phyloP scores from a whole-genome alignment of 371 early-diverging fungal species.

The Umbelopsis sp. region DNA sequence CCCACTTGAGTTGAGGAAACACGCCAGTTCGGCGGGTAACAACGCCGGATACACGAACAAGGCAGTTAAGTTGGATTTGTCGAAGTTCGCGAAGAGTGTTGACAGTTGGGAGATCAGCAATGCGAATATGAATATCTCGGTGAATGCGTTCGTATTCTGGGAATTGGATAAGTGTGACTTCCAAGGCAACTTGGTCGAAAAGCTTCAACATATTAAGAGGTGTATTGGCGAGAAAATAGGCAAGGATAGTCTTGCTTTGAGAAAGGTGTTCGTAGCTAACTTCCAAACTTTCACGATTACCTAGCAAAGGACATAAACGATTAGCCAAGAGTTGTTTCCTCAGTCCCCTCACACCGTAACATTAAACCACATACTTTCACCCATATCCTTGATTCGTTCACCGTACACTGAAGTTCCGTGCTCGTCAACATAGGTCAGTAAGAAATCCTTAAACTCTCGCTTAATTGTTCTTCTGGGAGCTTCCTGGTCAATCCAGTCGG shows the following conservation, averaged over 20 bases:
- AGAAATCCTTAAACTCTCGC: constrained; percentile 86
- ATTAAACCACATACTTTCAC: constrained; percentile 64
- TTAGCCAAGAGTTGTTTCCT: neutral
- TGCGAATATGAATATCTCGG: constrained; percentile 94
- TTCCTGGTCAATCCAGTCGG: constrained; percentile 81
- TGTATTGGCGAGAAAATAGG: constrained; percentile 86
- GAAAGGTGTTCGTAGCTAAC: constrained; percentile 85
- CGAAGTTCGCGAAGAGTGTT: constrained; percentile 92
- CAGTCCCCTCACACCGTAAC: neutral
- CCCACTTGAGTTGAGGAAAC: constrained; percentile 97
- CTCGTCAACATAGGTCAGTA: constrained; percentile 84
- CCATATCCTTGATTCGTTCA: constrained; percentile 86
- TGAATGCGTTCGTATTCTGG: constrained; percentile 94
- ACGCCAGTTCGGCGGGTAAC: constrained; percentile 96
- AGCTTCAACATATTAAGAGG: constrained; percentile 89
- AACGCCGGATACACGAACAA: constrained; percentile 95
- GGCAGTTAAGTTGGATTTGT: constrained; percentile 91
- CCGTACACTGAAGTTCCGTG: constrained; percentile 92
- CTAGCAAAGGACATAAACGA: constrained; percentile 27
- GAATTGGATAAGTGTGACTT: constrained; percentile 87
- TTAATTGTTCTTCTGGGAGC: constrained; percentile 80
- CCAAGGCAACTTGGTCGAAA: constrained; percentile 93
- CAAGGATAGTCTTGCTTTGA: constrained; percentile 76
- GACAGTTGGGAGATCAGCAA: constrained; percentile 88
- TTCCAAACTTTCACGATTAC: constrained; percentile 89